Evolutionary conservation across 1,284 basidiomycete species (phyloP), one percentile per base, ranked within the genome.

Genomic region (Pseudozyma thailandica): DNA sequence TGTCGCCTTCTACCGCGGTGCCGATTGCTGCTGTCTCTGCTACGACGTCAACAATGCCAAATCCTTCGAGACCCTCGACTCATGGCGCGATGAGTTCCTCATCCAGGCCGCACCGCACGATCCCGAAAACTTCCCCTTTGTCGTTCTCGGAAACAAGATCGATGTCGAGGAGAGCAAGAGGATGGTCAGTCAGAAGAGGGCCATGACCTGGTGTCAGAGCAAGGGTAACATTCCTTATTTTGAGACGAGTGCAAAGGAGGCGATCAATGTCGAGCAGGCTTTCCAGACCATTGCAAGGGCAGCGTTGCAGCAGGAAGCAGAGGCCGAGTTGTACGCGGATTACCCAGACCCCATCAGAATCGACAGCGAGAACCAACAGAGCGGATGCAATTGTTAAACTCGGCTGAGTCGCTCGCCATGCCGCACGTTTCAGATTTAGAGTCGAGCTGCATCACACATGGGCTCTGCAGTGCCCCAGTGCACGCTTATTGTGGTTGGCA

Each of bases 141-240:
- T 82, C 31, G 80, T 99, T 7, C 86, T 99, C 59, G 96, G 96
- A 20, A 99, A 98, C 87, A 98, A 99, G 92, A 96, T 98, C 84
- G 96, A 99, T 84, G 92, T 98, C 82, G 96, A 98, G 86, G 95
- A 98, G 87, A 92, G 90, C 84, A 98, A 98, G 86, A 89, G 96
- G 75, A 94, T 96, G 89, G 95, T 98, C 25, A 94, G 93, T 9
- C 96, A 99, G 89, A 99, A 99, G 85, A 91, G 96, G 50, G 96
- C 96, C 21, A 98, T 98, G 94, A 93, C 93, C 9, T 99, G 96
- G 96, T 99, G 96, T 85, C 94, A 98, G 83, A 91, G 93, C 70
- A 98, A 98, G 86, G 96, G 96, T 80, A 98, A 98, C 85, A 98
- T 98, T 76, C 96, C 96, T 15, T 99, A 98, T 78, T 99, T 98